Evolutionary conservation across 2,329 filamentous ascomycete genomes (phyloP).

Genomic region (Amesomyces nigricolor): DNA sequence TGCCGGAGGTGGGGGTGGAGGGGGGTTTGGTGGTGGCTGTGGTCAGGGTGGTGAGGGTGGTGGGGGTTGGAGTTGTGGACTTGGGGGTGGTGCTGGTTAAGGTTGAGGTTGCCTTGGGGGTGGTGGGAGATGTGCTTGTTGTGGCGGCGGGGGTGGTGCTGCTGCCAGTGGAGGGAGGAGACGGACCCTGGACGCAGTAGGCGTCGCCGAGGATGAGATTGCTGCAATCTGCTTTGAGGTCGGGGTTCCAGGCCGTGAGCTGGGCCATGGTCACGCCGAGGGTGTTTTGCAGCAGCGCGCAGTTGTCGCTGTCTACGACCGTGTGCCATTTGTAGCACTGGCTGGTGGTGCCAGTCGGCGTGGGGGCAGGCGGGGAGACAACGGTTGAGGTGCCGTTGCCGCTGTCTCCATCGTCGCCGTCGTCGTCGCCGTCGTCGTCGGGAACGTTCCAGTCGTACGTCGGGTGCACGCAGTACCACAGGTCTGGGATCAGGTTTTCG

Average conservation of each 20-base stretch:
- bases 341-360: background rate
- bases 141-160: background rate
- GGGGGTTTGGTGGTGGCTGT: too few relatives aligned
- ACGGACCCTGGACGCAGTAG: slow-evolving; percentile 1
- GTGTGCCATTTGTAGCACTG: slow-evolving; percentile 3
- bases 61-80: too few relatives aligned
- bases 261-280: slow-evolving; percentile 5
- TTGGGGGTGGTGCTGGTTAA: background rate
- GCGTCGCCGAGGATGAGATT: slow-evolving; percentile 3
- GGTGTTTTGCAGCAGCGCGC: background rate
- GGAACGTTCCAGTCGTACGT: slow-evolving; percentile 1
- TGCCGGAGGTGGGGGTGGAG: too few relatives aligned
- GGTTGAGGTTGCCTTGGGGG: background rate
- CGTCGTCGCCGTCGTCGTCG: background rate
- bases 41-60: too few relatives aligned
- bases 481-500: background rate
- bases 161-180: background rate
- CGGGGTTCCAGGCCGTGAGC: slow-evolving; percentile 3
- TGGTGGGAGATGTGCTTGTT: background rate
- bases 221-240: slow-evolving; percentile 2
- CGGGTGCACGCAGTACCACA: slow-evolving; percentile 9
- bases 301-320: background rate
- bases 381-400: background rate
- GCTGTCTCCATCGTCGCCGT: background rate
- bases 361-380: background rate